Percentiles rank a stretch among this genome's conserved stretches.
Evolutionary conservation across 1,139 yeast genomes (phyloP).

Genomic region (Yamadazyma atmosphaerica): DNA sequence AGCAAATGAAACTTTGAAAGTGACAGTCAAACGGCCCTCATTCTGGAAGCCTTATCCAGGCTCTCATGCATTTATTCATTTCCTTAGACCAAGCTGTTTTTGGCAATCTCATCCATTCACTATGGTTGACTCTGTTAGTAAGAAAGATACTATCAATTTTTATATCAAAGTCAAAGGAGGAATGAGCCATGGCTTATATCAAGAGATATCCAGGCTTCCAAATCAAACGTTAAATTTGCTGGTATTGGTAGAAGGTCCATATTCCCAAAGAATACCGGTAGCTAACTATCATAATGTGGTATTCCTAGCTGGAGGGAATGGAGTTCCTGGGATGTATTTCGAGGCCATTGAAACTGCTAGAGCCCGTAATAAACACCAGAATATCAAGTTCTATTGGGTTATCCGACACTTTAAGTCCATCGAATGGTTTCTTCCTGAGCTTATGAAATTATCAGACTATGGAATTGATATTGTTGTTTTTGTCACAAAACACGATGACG

Average conservation of each 20-base stretch:
- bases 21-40: conserved; percentile 14
- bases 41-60: conserved; percentile 31
- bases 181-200: conserved; percentile 34
- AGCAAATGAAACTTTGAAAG: conserved; percentile 15
- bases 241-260: conserved; percentile 31
- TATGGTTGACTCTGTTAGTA: conserved; percentile 37
- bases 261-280: conserved; percentile 22
- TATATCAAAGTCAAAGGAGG: conserved; percentile 50
- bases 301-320: conserved; percentile 31
- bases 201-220: conserved; percentile 15
- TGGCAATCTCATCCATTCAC: conserved; percentile 74
- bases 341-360: conserved; percentile 27
- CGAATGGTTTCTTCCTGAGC: conserved; percentile 31
- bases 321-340: conserved; percentile 33
- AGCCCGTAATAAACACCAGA: conserved; percentile 8
- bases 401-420: conserved; percentile 41
- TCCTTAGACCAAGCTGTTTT: conserved; percentile 47
- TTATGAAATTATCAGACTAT: conserved; percentile 27
- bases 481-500: conserved; percentile 25
- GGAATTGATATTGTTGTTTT: conserved; percentile 35
- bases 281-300: conserved; percentile 23
- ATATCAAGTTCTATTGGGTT: conserved; percentile 47
- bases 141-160: conserved; percentile 36
- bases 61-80: conserved; percentile 55
- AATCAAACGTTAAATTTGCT: conserved; percentile 13